phyloP scores from a whole-genome alignment of 2,329 filamentous ascomycete species.

The Talaromyces sp. region DNA sequence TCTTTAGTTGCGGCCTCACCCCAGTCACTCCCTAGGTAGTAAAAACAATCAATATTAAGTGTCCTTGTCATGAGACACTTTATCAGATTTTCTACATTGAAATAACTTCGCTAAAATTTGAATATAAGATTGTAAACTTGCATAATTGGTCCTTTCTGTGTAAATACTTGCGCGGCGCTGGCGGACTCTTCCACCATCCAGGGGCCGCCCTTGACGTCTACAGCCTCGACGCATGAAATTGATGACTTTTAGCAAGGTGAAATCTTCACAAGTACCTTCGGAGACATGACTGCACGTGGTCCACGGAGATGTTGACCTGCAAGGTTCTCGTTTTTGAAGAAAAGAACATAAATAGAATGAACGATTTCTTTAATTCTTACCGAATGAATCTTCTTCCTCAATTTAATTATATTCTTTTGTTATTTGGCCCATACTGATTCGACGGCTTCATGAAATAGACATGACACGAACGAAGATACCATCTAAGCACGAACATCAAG shows the following conservation, averaged over 20 bases:
- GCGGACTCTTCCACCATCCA: neutral
- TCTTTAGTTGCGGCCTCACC: constrained; percentile 14
- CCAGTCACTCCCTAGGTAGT: constrained; percentile 14
- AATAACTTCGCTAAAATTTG: neutral
- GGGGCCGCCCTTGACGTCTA: neutral
- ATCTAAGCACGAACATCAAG: constrained; percentile 59
- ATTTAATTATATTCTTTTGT: neutral
- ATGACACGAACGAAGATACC: neutral
- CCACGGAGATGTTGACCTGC: neutral
- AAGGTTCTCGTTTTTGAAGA: neutral
- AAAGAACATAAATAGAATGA: neutral
- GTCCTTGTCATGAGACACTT: neutral
- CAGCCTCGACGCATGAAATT: neutral
- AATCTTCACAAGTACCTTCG: neutral
- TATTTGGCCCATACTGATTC: neutral
- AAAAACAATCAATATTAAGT: neutral
- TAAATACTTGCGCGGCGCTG: neutral
- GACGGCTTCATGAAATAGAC: neutral
- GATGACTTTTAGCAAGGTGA: neutral
- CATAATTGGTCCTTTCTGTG: neutral
- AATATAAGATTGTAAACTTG: neutral
- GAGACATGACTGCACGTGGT: neutral
- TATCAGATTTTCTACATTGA: neutral
- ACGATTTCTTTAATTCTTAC: neutral
- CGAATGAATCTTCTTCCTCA: neutral